Conservation (phyloP, 148 eudicot species). For the Camellia sinensis region DNA sequence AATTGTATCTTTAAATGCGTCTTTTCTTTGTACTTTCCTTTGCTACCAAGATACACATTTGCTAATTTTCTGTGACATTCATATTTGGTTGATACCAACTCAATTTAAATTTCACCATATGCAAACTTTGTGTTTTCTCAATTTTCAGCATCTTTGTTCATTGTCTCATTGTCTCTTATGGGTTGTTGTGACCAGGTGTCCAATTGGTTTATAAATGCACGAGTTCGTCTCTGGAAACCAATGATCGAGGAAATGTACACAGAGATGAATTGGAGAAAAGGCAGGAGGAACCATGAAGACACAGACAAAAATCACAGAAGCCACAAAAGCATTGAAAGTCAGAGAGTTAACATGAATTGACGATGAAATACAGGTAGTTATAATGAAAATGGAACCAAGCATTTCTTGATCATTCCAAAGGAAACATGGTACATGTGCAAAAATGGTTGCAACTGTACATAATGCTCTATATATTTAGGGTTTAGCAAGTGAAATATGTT, state of each 20-base stretch:
- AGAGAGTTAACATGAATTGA: slow-evolving; percentile 31
- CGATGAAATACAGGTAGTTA: not conserved
- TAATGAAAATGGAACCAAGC: slow-evolving; percentile 1
- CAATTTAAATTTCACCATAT: not conserved
- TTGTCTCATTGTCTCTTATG: not conserved
- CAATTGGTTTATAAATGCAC: slow-evolving; percentile 93
- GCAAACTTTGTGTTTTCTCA: not conserved
- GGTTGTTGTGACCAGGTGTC: slow-evolving; percentile 55
- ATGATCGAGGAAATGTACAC: slow-evolving; percentile 90
- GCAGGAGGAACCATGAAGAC: slow-evolving; percentile 34
- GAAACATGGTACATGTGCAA: not conserved
- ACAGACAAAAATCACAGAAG: slow-evolving; percentile 24
- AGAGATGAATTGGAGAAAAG: slow-evolving; percentile 64
- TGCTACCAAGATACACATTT: too few species aligned
- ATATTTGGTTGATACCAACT: not conserved
- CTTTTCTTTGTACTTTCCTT: too few species aligned
- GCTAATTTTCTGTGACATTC: not conserved
- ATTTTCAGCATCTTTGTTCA: not conserved
- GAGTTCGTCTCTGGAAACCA: slow-evolving; percentile 96
- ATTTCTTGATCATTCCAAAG: slow-evolving; percentile 3
- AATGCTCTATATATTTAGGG: not conserved
- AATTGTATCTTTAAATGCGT: not conserved
- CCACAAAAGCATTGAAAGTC: slow-evolving; percentile 29
- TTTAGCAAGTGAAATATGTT: not conserved
- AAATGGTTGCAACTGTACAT: slow-evolving; percentile 13